These are phyloP conservation scores for Boletellus sp. DNA, from an alignment of 1,284 basidiomycete species.

Conservation along the genomic window DNA sequence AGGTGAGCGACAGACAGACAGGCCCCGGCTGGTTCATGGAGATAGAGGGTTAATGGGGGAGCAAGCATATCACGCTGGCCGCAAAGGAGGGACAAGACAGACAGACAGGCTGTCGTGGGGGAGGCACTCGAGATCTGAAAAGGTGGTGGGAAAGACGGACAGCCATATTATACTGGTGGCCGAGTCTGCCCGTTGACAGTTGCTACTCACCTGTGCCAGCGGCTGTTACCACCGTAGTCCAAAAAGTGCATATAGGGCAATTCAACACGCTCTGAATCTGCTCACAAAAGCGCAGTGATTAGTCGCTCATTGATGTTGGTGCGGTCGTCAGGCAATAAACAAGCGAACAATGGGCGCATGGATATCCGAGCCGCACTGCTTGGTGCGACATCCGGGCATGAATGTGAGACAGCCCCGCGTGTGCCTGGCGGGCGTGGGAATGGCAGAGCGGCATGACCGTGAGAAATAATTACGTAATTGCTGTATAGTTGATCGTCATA, in stretches of 20 bases:
- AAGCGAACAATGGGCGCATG: background rate
- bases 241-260: no score
- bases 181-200: conserved; percentile 16
- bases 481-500: no score
- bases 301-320: background rate
- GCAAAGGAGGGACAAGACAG: conserved; percentile 14
- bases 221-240: conserved; percentile 19
- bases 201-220: conserved; percentile 10
- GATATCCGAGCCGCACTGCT: no score
- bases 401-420: no score
- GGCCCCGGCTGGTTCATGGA: conserved; percentile 36
- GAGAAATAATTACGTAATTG: no score
- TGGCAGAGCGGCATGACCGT: no score
- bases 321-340: background rate
- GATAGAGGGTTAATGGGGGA: conserved; percentile 2
- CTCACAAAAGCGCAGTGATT: background rate
- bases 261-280: background rate
- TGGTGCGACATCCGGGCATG: no score
- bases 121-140: conserved; percentile 5
- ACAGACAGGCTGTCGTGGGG: conserved; percentile 23
- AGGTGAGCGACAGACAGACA: conserved; percentile 65
- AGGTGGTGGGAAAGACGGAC: conserved; percentile 24
- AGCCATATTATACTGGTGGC: conserved; percentile 1
- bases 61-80: conserved; percentile 25
- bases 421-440: no score